Evolutionary conservation across 805 yeast species (phyloP).

Genomic region (Wickerhamomyces hampshirensis): DNA sequence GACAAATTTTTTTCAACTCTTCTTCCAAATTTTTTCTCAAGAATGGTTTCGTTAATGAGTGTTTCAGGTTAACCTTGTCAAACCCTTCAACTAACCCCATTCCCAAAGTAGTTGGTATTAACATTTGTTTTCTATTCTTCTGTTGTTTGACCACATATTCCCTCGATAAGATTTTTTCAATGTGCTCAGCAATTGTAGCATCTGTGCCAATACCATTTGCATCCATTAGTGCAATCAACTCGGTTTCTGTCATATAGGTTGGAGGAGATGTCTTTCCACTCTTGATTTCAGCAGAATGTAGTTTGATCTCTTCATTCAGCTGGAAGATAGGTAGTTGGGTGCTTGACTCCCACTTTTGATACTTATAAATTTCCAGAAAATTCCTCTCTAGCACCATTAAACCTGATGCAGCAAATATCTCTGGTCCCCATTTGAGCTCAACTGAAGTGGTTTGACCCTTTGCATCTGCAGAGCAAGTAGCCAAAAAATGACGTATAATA

Average conservation of each 20-base stretch:
- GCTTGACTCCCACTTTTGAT: slow-evolving; percentile 71
- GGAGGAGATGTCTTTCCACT: slow-evolving; percentile 85
- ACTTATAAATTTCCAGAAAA: slow-evolving; percentile 75
- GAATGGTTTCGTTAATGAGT: slow-evolving; percentile 86
- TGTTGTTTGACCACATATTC: slow-evolving; percentile 53
- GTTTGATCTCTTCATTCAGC: slow-evolving; percentile 50
- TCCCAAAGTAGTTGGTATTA: slow-evolving; percentile 81
- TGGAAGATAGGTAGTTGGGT: slow-evolving; percentile 59
- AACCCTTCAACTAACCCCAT: slow-evolving; percentile 86
- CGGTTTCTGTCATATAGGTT: slow-evolving; percentile 81
- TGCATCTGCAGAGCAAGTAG: slow-evolving; percentile 90
- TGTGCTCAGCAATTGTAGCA: slow-evolving; percentile 98
- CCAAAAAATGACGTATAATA: slow-evolving; percentile 79
- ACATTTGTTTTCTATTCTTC: slow-evolving; percentile 33
- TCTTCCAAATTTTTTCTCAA: slow-evolving; percentile 72
- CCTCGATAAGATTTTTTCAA: slow-evolving; percentile 67
- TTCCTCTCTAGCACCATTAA: slow-evolving; percentile 67
- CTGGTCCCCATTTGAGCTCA: slow-evolving; percentile 72
- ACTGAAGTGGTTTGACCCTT: slow-evolving; percentile 65
- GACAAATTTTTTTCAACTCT: slow-evolving; percentile 60
- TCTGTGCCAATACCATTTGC: slow-evolving; percentile 97
- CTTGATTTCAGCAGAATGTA: slow-evolving; percentile 53
- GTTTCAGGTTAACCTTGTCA: slow-evolving; percentile 65
- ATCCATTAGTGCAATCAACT: slow-evolving; percentile 90
- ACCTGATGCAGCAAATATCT: slow-evolving; percentile 69